phyloP scores from a whole-genome alignment of 768 basidiomycete species.

The Boletus edulis region DNA sequence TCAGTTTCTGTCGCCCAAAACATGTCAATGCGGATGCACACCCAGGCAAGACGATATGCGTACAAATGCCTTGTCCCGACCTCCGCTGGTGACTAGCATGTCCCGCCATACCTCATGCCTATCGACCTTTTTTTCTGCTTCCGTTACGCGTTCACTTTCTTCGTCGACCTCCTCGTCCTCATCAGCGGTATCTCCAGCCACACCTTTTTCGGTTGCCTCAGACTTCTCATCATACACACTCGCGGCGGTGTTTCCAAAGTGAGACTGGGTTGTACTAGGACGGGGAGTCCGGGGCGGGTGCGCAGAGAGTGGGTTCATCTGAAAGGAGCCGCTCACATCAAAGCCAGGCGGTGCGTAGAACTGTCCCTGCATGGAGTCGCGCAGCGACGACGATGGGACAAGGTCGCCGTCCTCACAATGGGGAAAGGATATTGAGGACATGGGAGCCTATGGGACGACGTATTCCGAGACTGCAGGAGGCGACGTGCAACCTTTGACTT shows the following conservation, averaged over 20 bases:
- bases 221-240: slow-evolving; percentile 44
- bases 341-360: slow-evolving; percentile 56
- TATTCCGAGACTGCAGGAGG: not conserved
- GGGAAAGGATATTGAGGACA: slow-evolving; percentile 73
- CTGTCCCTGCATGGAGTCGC: slow-evolving; percentile 39
- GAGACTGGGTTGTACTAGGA: slow-evolving; percentile 26
- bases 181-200: slow-evolving; percentile 18
- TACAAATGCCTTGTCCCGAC: slow-evolving; percentile 85
- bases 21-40: not conserved
- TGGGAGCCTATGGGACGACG: slow-evolving; percentile 23
- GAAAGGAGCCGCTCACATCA: slow-evolving; percentile 61
- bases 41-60: slow-evolving; percentile 28
- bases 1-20: slow-evolving; percentile 60
- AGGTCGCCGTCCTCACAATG: slow-evolving; percentile 37
- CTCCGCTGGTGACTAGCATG: slow-evolving; percentile 71
- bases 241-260: slow-evolving; percentile 19
- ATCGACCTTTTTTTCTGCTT: slow-evolving; percentile 46
- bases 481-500: not conserved
- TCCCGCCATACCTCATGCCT: slow-evolving; percentile 78
- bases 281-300: slow-evolving; percentile 79
- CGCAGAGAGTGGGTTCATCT: slow-evolving; percentile 77
- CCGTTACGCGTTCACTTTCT: slow-evolving; percentile 44
- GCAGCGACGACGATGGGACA: slow-evolving; percentile 37
- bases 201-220: slow-evolving; percentile 28
- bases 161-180: slow-evolving; percentile 47